Conservation (phyloP, 2,329 filamentous ascomycete genomes). For the Fusarium napiforme region DNA sequence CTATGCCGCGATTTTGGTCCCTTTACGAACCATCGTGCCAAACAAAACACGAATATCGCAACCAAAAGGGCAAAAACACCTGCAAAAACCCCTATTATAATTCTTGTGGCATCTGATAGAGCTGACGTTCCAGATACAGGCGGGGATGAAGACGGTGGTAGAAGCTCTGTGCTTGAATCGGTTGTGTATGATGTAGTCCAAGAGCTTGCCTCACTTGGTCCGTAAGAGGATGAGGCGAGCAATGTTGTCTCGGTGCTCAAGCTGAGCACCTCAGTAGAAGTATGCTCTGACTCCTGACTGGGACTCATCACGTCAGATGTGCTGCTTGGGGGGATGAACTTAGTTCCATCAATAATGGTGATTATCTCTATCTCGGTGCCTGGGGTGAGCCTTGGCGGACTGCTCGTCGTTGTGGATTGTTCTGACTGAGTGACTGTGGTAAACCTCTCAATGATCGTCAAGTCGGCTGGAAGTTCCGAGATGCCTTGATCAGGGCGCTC, state of each 20-base stretch:
- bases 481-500: not conserved
- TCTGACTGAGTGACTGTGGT: not conserved
- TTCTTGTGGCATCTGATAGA: not conserved
- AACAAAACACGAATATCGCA: rapidly evolving
- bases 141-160: not conserved
- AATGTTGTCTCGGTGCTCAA: not conserved
- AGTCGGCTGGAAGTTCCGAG: not conserved
- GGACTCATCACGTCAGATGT: not conserved
- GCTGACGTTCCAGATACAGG: rapidly evolving
- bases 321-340: not conserved
- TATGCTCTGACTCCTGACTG: not conserved
- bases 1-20: not conserved
- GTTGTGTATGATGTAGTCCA: not conserved
- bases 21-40: not conserved
- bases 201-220: not conserved
- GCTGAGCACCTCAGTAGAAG: not conserved
- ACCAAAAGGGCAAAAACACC: not conserved
- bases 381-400: not conserved
- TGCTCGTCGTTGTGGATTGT: not conserved
- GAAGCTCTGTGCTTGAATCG: not conserved
- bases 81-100: not conserved
- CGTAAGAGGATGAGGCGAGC: not conserved
- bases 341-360: not conserved
- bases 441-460: not conserved
- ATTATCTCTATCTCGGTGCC: not conserved